These are phyloP conservation scores for Scenedesmus sp. DNA, from an alignment of 163 green algal genomes.

Conservation along the genomic window DNA sequence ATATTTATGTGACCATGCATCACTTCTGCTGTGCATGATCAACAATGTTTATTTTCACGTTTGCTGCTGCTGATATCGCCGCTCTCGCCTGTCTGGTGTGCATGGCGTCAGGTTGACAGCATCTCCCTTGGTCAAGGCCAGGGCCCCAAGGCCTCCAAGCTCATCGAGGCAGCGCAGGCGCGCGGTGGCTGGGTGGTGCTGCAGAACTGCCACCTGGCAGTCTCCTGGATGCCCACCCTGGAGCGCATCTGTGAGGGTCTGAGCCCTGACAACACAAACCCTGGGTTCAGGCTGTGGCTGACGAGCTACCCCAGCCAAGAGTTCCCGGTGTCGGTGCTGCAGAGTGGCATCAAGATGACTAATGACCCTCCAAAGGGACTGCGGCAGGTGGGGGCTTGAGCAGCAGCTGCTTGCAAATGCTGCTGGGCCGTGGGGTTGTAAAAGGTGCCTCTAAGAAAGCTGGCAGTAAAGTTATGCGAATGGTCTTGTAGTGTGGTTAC, in stretches of 20 bases:
- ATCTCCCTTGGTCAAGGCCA: constrained; percentile 85
- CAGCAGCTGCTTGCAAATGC: no score
- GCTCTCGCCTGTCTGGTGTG: neutral
- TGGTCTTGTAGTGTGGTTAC: no score
- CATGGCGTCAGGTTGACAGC: constrained; percentile 71
- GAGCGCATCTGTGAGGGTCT: constrained; percentile 85
- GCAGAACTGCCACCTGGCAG: constrained; percentile 88
- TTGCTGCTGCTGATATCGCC: no score
- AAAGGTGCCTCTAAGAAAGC: neutral
- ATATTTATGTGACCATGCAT: no score
- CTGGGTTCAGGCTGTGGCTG: constrained; percentile 75
- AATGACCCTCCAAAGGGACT: constrained; percentile 61
- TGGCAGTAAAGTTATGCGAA: no score
- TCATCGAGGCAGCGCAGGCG: constrained; percentile 70
- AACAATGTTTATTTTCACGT: no score
- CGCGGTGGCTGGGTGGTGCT: constrained; percentile 79
- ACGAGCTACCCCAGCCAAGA: constrained; percentile 77
- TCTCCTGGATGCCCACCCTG: constrained; percentile 81
- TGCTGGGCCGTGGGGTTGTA: no score
- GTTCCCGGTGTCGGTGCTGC: constrained; percentile 80
- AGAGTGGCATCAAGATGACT: constrained; percentile 74
- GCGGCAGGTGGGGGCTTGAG: neutral
- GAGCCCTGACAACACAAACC: constrained; percentile 60
- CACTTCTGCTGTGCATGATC: no score
- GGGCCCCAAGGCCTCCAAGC: constrained; percentile 75